Evolutionary conservation across 306 rosid genomes (phyloP).

Genomic region (Neltuma alba): DNA sequence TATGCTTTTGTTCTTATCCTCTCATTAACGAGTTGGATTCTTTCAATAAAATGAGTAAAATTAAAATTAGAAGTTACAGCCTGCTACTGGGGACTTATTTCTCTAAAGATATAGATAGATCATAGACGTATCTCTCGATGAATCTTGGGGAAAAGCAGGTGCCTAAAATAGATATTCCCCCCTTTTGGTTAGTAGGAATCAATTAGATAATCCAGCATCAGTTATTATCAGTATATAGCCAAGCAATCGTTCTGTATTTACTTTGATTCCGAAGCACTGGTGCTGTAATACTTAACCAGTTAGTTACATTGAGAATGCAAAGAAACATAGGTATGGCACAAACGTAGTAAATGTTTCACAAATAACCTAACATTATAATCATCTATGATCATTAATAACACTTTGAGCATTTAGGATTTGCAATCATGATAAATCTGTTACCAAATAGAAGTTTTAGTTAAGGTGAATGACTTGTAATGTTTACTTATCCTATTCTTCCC

Average conservation of each 20-base stretch:
- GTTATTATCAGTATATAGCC: background rate
- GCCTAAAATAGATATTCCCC: background rate
- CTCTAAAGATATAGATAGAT: background rate
- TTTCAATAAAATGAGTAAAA: background rate
- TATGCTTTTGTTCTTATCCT: background rate
- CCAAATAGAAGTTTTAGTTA: background rate
- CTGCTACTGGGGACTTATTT: conserved; percentile 5
- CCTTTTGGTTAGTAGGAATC: background rate
- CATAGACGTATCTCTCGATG: background rate
- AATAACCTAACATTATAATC: background rate
- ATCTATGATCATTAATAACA: background rate
- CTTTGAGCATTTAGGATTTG: background rate
- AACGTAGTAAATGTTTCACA: conserved; percentile 6
- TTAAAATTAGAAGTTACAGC: background rate
- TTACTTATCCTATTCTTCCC: conserved; percentile 26
- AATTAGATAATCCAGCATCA: background rate
- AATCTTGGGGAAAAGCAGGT: conserved; percentile 13
- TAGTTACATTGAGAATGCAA: background rate
- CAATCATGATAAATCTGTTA: background rate
- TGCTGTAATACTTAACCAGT: background rate
- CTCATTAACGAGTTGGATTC: background rate
- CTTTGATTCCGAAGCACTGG: conserved; percentile 25
- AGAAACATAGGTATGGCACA: background rate
- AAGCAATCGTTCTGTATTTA: background rate
- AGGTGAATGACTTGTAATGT: background rate